A percentile compares a stretch with the other conserved stretches of the same genome.
phyloP scores from a whole-genome alignment of 768 basidiomycete species.

The Pleurotus giganteus region DNA sequence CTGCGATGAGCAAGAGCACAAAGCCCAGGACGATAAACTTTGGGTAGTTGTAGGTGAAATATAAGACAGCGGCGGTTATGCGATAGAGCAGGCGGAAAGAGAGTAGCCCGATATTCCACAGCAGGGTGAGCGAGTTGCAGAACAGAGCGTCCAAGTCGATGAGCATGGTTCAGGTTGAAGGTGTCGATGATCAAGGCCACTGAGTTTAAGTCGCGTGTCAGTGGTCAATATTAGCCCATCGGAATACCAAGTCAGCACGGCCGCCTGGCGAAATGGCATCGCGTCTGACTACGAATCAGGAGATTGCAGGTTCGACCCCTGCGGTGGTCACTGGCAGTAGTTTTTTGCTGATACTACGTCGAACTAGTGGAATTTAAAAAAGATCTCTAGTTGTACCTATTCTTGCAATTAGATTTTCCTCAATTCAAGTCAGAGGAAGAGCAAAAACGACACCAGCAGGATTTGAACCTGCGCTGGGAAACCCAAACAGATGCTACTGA shows the following conservation, averaged over 20 bases:
- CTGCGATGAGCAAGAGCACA: slow-evolving; percentile 4
- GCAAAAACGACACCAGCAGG: slow-evolving; percentile 31
- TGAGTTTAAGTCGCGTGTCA: too few relatives aligned
- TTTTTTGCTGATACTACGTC: too few relatives aligned
- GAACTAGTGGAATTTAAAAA: slow-evolving; percentile 1
- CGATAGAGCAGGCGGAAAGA: not conserved
- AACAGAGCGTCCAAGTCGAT: not conserved
- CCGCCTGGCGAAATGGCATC: slow-evolving; percentile 93
- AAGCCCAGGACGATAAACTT: not conserved
- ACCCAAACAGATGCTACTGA: slow-evolving; percentile 25
- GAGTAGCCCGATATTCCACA: not conserved
- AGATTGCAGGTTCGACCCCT: slow-evolving; percentile 93
- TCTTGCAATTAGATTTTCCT: too few relatives aligned
- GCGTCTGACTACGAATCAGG: slow-evolving; percentile 94
- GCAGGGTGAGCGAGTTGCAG: not conserved
- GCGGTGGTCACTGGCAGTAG: slow-evolving; percentile 81
- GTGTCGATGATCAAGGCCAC: not conserved
- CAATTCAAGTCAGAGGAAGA: too few relatives aligned
- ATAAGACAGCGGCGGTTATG: not conserved
- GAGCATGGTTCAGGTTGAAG: not conserved
- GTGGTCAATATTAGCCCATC: not conserved
- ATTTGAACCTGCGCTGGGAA: slow-evolving; percentile 35
- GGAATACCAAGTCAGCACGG: slow-evolving; percentile 26
- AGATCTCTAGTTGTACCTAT: too few relatives aligned
- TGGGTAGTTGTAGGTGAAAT: not conserved